Conservation (phyloP, 768 basidiomycete genomes). For the Dioszegia aurantiaca region DNA sequence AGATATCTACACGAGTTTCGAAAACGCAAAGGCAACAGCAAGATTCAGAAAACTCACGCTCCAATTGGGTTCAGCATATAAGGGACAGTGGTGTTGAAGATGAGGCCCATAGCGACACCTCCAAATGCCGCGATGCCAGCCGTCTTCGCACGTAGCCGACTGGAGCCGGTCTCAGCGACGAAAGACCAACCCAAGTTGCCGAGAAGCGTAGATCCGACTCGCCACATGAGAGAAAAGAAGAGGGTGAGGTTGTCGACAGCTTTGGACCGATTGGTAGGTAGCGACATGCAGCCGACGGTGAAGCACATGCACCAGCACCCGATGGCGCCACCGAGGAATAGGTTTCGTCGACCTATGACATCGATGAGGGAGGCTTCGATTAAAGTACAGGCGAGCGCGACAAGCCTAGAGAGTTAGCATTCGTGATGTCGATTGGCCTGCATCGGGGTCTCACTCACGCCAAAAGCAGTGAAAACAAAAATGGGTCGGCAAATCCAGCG, state of each 20-base stretch:
- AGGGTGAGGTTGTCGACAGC: conserved; percentile 25
- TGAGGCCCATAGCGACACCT: conserved; percentile 28
- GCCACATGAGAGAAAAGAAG: conserved; percentile 37
- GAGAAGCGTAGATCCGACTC: conserved; percentile 24
- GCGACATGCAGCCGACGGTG: conserved; percentile 32
- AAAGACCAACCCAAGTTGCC: conserved; percentile 35
- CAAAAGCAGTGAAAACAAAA: conserved; percentile 32
- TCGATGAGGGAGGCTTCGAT: conserved; percentile 32
- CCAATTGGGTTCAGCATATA: conserved; percentile 38
- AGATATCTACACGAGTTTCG: too few relatives aligned
- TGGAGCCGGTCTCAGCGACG: conserved; percentile 31
- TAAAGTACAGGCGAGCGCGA: conserved; percentile 26
- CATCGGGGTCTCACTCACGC: conserved; percentile 14
- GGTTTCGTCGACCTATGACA: conserved; percentile 30
- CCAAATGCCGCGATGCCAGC: conserved; percentile 35
- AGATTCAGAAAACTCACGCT: conserved; percentile 3
- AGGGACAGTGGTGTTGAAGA: conserved; percentile 32
- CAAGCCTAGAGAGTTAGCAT: conserved; percentile 14
- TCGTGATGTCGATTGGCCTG: neutral
- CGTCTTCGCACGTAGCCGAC: conserved; percentile 41
- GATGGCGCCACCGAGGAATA: conserved; percentile 25
- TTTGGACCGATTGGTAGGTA: conserved; percentile 17
- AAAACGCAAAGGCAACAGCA: too few relatives aligned
- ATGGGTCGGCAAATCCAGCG: conserved; percentile 35
- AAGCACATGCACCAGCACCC: conserved; percentile 28